Conservation (phyloP, 2,329 filamentous ascomycete genomes). For the Fusarium illudens region DNA sequence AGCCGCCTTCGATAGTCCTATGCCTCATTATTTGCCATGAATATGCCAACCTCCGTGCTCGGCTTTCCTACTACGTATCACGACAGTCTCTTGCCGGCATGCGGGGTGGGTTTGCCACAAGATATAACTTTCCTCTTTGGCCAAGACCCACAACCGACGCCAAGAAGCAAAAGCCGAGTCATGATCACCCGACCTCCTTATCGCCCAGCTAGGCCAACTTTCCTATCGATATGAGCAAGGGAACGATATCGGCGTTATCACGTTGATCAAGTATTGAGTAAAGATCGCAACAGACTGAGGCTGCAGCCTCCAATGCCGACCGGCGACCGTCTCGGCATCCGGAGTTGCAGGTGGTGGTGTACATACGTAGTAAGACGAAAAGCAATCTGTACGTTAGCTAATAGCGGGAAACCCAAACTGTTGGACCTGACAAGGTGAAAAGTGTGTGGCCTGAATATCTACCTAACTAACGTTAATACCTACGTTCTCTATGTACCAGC, state of each 20-base stretch:
- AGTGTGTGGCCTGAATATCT: too few species aligned
- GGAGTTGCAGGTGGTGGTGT: background rate
- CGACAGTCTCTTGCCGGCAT: background rate
- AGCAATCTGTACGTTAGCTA: too few species aligned
- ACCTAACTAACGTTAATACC: too few species aligned
- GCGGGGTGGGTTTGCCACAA: background rate
- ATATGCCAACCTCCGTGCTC: background rate
- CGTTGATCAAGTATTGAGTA: background rate
- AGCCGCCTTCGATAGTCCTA: background rate
- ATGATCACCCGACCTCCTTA: background rate
- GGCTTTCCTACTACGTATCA: constrained; percentile 3
- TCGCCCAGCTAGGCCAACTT: background rate
- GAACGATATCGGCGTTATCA: background rate
- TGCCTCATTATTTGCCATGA: background rate
- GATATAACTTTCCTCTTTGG: constrained; percentile 28
- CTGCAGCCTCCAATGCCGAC: background rate
- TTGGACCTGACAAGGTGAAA: too few species aligned
- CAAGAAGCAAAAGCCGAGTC: background rate
- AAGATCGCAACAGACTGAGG: background rate
- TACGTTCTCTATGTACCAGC: too few species aligned
- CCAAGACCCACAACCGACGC: background rate
- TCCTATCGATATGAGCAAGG: background rate
- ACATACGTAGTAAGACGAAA: too few species aligned
- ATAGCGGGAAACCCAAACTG: too few species aligned
- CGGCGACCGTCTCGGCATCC: background rate